phyloP scores from a whole-genome alignment of 2,329 filamentous ascomycete genomes.

The Xylariaceae sp. region DNA sequence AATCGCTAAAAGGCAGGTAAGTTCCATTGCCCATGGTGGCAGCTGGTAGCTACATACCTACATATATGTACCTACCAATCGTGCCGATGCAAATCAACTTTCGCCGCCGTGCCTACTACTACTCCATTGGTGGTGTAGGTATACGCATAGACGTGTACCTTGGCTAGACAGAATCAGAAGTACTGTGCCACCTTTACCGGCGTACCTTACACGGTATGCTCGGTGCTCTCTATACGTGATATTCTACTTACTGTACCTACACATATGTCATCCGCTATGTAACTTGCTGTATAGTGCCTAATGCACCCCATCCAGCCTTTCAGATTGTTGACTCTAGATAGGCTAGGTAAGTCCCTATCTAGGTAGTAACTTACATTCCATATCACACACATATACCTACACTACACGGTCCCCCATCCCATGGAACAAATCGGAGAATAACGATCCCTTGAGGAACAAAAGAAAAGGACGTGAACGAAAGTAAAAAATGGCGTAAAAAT shows the following conservation, averaged over 20 bases:
- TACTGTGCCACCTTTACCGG: too few species aligned
- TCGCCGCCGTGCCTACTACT: too few species aligned
- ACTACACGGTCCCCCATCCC: not conserved
- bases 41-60: too few species aligned
- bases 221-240: not conserved
- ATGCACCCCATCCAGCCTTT: not conserved
- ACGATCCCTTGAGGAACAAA: not conserved
- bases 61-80: too few species aligned
- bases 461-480: not conserved
- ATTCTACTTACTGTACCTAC: not conserved
- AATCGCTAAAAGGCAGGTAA: too few species aligned
- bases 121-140: too few species aligned
- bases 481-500: not conserved
- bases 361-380: not conserved
- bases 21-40: not conserved
- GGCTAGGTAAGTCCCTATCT: not conserved
- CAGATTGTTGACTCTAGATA: not conserved
- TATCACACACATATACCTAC: not conserved
- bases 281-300: not conserved
- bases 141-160: too few species aligned
- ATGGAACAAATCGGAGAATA: not conserved
- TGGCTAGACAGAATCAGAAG: too few species aligned
- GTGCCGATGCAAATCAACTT: too few species aligned
- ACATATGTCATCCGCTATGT: not conserved
- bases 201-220: not conserved